A percentile compares a stretch with the other conserved stretches of the same genome.
Conservation (phyloP, 768 basidiomycete genomes). For the Leucosporidium creatinivorum region DNA sequence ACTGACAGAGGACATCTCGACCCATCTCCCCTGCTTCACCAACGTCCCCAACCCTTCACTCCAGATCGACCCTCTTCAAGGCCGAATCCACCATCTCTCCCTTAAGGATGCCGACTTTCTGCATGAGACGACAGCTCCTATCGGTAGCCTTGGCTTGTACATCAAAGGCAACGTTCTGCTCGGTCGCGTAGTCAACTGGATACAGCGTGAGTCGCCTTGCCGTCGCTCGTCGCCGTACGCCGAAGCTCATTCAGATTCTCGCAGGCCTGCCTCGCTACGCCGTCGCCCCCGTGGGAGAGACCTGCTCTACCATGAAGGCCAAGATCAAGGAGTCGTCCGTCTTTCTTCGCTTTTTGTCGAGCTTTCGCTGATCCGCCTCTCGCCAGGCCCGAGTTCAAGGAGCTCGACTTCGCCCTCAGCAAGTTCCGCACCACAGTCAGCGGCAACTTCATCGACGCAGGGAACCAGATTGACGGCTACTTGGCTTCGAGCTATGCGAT, state of each 20-base stretch:
- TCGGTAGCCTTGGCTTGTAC: conserved; percentile 27
- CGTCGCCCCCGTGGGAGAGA: not conserved
- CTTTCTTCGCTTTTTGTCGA: not conserved
- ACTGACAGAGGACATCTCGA: conserved; percentile 20
- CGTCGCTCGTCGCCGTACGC: too few species aligned
- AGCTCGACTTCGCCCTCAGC: conserved; percentile 22
- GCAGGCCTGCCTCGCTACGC: not conserved
- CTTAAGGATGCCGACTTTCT: conserved; percentile 14
- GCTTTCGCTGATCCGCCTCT: not conserved
- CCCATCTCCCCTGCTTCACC: conserved; percentile 16
- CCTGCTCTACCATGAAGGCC: not conserved
- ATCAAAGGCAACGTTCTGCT: conserved; percentile 27
- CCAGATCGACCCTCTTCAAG: conserved; percentile 3
- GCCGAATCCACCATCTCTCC: conserved; percentile 11
- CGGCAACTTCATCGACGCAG: conserved; percentile 20
- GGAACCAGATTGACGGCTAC: conserved; percentile 21
- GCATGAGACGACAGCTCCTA: conserved; percentile 13
- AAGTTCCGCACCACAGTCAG: conserved; percentile 24
- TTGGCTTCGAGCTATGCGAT: conserved; percentile 22
- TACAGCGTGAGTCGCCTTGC: conserved; percentile 7
- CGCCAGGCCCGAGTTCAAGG: conserved; percentile 15
- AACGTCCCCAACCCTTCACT: not conserved
- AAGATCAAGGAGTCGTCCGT: not conserved
- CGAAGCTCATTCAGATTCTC: too few species aligned
- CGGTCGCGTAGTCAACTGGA: conserved; percentile 29